Conservation (phyloP, 2,329 filamentous ascomycete species). For the Epichloe sibirici region DNA sequence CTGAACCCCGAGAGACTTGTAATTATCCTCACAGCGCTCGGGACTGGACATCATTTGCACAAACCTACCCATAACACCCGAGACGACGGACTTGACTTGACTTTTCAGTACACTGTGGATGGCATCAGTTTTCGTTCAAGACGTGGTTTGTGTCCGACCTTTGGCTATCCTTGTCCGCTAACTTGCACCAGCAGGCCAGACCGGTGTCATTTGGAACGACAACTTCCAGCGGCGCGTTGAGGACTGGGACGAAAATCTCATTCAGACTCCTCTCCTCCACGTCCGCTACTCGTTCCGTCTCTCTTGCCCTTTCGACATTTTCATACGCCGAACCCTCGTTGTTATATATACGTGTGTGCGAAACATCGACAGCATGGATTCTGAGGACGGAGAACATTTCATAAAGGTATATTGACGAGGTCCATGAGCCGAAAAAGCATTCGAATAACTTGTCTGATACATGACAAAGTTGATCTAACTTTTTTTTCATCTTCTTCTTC, state of each 20-base stretch:
- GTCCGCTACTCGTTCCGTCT: background rate
- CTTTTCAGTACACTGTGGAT: background rate
- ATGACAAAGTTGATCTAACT: constrained; percentile 16
- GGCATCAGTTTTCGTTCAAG: background rate
- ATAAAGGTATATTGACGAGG: constrained; percentile 54
- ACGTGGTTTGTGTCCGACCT: background rate
- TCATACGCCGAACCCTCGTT: no score
- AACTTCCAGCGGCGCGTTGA: background rate
- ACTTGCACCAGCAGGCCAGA: background rate
- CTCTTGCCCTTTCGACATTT: background rate
- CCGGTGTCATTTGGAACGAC: background rate
- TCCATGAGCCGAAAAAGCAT: background rate
- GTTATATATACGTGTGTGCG: no score
- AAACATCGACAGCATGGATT: constrained; percentile 49
- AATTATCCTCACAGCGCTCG: background rate
- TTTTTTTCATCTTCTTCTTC: background rate
- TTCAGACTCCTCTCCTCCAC: background rate
- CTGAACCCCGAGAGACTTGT: background rate
- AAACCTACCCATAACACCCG: background rate
- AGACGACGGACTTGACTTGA: background rate
- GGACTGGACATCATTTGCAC: background rate
- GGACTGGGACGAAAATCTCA: background rate
- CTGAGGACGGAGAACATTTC: constrained; percentile 81
- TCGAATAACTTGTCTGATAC: no score
- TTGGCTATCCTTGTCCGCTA: background rate